phyloP scores from a whole-genome alignment of 1,284 basidiomycete genomes.

The Irpex sp. region DNA sequence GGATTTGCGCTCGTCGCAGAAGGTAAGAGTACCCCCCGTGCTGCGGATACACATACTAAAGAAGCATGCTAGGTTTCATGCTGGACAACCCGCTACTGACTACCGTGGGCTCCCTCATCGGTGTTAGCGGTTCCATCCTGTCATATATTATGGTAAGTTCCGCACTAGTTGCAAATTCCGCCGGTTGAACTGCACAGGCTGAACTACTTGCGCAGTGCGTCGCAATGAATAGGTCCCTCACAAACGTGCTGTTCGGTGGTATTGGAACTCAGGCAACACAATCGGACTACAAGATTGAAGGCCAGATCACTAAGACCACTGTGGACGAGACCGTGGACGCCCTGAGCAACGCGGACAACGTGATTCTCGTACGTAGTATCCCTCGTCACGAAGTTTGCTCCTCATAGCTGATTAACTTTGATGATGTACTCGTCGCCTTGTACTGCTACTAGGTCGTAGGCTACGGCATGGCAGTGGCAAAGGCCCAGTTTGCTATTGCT shows the following conservation, averaged over 20 bases:
- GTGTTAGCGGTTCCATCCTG: slow-evolving; percentile 83
- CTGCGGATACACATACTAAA: not conserved
- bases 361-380: slow-evolving; percentile 57
- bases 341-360: slow-evolving; percentile 70
- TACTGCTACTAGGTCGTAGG: slow-evolving; percentile 64
- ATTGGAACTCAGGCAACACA: slow-evolving; percentile 52
- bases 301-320: slow-evolving; percentile 68
- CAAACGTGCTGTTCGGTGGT: slow-evolving; percentile 78
- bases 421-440: not conserved
- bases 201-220: slow-evolving; percentile 55
- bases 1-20: slow-evolving; percentile 92
- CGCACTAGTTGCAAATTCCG: not conserved
- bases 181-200: slow-evolving; percentile 6
- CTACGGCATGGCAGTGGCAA: slow-evolving; percentile 87
- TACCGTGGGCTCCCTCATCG: slow-evolving; percentile 76
- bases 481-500: slow-evolving; percentile 82
- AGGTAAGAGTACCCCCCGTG: slow-evolving; percentile 33
- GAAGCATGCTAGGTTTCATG: slow-evolving; percentile 61
- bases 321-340: slow-evolving; percentile 77
- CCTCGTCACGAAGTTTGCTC: not conserved
- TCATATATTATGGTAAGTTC: slow-evolving; percentile 79
- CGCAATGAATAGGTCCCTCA: slow-evolving; percentile 80
- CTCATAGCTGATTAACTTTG: not conserved
- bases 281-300: slow-evolving; percentile 71
- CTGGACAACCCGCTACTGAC: slow-evolving; percentile 78